Percentiles rank a stretch among this genome's conserved stretches.
Evolutionary conservation across 2,329 filamentous ascomycete genomes (phyloP).

Genomic region (Fusarium proliferatum): DNA sequence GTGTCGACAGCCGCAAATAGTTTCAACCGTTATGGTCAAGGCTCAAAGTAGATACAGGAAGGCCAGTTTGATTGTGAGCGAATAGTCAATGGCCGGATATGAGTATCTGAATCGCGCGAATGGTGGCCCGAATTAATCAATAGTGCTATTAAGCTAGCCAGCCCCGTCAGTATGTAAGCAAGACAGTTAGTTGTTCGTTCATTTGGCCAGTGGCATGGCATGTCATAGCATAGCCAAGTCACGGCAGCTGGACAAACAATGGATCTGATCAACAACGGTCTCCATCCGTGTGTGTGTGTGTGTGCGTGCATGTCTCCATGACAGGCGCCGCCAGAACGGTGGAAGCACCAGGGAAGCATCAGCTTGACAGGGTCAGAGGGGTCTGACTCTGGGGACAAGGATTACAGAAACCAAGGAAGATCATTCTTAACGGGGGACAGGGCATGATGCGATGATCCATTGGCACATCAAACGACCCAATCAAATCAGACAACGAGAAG

Average conservation of each 20-base stretch:
- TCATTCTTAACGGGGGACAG: conserved; percentile 21
- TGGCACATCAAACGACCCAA: conserved; percentile 19
- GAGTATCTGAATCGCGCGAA: conserved; percentile 25
- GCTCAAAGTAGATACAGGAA: conserved; percentile 8
- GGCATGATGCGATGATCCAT: conserved; percentile 7
- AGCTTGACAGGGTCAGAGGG: conserved; percentile 29
- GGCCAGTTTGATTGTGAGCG: neutral
- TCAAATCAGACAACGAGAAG: neutral
- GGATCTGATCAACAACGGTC: conserved; percentile 34
- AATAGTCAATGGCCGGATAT: neutral
- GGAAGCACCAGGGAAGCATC: conserved; percentile 36
- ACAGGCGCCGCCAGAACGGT: conserved; percentile 38
- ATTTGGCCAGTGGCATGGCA: neutral
- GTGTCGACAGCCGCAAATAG: conserved; percentile 23
- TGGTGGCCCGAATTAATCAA: neutral
- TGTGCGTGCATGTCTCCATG: conserved; percentile 16
- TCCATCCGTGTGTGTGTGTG: neutral
- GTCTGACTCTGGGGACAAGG: neutral
- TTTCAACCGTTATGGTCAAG: conserved; percentile 22
- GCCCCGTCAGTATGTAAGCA: neutral
- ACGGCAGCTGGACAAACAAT: conserved; percentile 17
- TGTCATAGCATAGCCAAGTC: neutral
- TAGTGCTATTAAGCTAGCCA: neutral
- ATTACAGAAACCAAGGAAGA: conserved; percentile 27
- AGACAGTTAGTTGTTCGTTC: neutral